phyloP scores from a whole-genome alignment of 73 alveolate genomes.

The Tetrahymena malaccensis region DNA sequence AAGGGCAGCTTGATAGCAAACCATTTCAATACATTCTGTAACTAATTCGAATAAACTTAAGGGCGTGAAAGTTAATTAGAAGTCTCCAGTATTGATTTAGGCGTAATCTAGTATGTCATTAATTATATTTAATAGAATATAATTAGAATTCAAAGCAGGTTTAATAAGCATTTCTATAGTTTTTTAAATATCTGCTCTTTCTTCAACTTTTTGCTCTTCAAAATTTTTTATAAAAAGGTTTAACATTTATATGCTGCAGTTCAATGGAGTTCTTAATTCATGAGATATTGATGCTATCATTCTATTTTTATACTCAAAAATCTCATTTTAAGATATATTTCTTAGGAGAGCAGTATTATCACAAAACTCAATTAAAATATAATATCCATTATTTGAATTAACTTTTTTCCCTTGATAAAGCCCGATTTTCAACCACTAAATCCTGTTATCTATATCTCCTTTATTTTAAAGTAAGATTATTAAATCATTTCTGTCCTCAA shows the following conservation, averaged over 20 bases:
- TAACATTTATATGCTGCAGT: conserved; percentile 1
- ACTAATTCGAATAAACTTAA: background rate
- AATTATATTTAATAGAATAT: conserved; percentile 1
- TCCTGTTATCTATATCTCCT: background rate
- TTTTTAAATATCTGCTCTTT: background rate
- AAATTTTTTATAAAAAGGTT: background rate
- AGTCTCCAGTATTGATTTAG: conserved; percentile 13
- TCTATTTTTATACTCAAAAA: background rate
- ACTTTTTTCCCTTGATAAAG: background rate
- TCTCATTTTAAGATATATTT: background rate
- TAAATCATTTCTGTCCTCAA: background rate
- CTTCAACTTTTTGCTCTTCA: too few species aligned
- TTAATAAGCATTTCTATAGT: background rate
- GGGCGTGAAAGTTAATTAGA: background rate
- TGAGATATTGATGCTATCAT: conserved; percentile 14
- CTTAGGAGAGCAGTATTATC: background rate
- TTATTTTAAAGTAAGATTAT: too few species aligned
- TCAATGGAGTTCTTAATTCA: conserved; percentile 8
- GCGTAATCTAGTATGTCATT: conserved; percentile 42
- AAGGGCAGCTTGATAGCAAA: conserved; percentile 4
- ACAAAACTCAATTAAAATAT: background rate
- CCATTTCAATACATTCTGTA: background rate
- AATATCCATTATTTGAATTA: background rate
- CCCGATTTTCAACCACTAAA: background rate
- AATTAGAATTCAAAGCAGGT: conserved; percentile 1